These are phyloP conservation scores for Tricholoma bakamatsutake DNA, from an alignment of 768 basidiomycete species.

Conservation along the genomic window DNA sequence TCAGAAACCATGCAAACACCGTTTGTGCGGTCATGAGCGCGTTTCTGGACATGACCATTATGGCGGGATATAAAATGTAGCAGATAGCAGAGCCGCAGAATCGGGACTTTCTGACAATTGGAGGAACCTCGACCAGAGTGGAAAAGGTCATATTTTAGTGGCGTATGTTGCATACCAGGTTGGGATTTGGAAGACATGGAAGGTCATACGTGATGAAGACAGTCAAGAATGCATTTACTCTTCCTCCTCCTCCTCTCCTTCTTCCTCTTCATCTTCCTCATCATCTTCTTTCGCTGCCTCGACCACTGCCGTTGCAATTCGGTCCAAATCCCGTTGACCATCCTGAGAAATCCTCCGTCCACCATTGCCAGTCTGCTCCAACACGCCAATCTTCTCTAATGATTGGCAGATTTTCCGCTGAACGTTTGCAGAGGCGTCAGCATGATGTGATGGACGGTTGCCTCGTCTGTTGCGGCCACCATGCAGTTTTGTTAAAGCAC, in stretches of 20 bases:
- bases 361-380: constrained; percentile 90
- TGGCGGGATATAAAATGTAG: not conserved
- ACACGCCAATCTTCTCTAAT: constrained; percentile 96
- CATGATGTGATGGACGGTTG: constrained; percentile 95
- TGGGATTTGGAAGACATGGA: constrained; percentile 34
- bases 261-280: constrained; percentile 71
- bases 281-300: constrained; percentile 72
- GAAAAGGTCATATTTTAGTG: constrained; percentile 24
- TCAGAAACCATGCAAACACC: too few species aligned
- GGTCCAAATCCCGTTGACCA: constrained; percentile 92
- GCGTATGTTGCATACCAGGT: constrained; percentile 36
- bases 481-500: constrained; percentile 92
- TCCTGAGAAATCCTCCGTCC: constrained; percentile 96
- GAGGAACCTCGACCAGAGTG: not conserved
- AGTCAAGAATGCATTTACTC: constrained; percentile 29
- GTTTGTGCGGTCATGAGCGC: not conserved
- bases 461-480: constrained; percentile 95
- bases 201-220: constrained; percentile 25
- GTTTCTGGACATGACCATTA: not conserved
- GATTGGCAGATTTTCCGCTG: constrained; percentile 96
- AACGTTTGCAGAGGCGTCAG: constrained; percentile 76
- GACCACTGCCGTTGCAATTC: constrained; percentile 86
- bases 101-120: not conserved
- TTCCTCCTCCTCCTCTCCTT: constrained; percentile 54
- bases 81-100: not conserved